These are phyloP conservation scores for Cyberlindnera japonica DNA, from an alignment of 805 yeast genomes.

Conservation along the genomic window DNA sequence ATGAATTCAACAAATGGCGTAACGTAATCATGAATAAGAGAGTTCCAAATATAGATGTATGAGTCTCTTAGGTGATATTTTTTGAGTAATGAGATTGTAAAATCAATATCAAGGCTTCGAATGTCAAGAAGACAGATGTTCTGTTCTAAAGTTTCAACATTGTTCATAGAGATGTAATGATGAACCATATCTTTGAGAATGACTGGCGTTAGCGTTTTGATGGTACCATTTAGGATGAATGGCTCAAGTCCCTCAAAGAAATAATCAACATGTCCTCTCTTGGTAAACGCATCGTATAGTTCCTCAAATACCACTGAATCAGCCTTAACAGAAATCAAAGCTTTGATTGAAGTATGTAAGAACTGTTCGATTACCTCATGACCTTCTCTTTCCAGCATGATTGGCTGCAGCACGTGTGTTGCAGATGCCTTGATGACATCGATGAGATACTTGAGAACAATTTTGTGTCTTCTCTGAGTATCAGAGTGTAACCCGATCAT, in stretches of 20 bases:
- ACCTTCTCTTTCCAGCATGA: constrained; percentile 9
- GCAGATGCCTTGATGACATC: constrained; percentile 45
- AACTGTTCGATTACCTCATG: constrained; percentile 30
- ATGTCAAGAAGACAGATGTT: constrained; percentile 68
- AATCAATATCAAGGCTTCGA: constrained; percentile 68
- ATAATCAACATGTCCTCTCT: constrained; percentile 25
- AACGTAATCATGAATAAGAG: constrained; percentile 61
- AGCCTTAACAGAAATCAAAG: constrained; percentile 36
- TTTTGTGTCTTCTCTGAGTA: constrained; percentile 37
- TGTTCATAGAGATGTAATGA: constrained; percentile 37
- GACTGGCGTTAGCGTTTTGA: constrained; percentile 54
- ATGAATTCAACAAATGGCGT: constrained; percentile 68
- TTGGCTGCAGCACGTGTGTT: constrained; percentile 18
- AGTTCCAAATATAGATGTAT: constrained; percentile 67
- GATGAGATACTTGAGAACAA: constrained; percentile 51
- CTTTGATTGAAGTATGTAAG: constrained; percentile 37
- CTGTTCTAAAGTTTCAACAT: constrained; percentile 55
- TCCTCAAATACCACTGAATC: constrained; percentile 39
- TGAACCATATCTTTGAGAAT: constrained; percentile 61
- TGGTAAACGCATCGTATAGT: constrained; percentile 41
- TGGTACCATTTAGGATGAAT: constrained; percentile 43
- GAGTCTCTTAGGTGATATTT: constrained; percentile 57
- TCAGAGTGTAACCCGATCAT: constrained; percentile 55
- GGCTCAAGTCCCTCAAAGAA: constrained; percentile 54
- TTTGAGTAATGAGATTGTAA: constrained; percentile 61